Evolutionary conservation across 129 eudicot genomes (phyloP).

Genomic region (Escallonia rubra): DNA sequence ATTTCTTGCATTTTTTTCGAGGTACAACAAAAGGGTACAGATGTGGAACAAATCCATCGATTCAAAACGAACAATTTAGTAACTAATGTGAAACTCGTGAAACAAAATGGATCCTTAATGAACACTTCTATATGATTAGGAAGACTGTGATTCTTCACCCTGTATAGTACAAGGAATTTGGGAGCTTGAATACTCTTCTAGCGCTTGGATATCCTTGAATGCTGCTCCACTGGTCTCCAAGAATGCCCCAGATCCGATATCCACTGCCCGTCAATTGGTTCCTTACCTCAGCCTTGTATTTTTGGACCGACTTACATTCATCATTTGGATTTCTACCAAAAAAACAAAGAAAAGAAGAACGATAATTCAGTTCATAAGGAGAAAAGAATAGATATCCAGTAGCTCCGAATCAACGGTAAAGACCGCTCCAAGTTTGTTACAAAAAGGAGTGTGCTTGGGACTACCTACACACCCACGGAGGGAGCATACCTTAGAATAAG

Average conservation of each 20-base stretch:
- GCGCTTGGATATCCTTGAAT: conserved; percentile 24
- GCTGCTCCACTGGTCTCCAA: conserved; percentile 40
- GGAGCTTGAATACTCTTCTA: conserved; percentile 33
- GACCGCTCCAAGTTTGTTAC: background rate
- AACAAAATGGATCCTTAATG: too few relatives aligned
- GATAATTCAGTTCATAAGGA: background rate
- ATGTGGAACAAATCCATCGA: too few relatives aligned
- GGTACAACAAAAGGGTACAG: too few relatives aligned
- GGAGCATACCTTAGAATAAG: conserved; percentile 22
- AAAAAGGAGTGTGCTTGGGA: background rate
- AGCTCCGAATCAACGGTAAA: too few relatives aligned
- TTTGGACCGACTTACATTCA: conserved; percentile 15
- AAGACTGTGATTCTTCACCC: conserved; percentile 2
- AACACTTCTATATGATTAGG: too few relatives aligned
- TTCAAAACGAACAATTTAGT: too few relatives aligned
- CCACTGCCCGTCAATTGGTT: conserved; percentile 19
- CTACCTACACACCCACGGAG: background rate
- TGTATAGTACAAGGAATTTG: conserved; percentile 34
- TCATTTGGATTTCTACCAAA: conserved; percentile 18
- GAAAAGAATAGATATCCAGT: background rate
- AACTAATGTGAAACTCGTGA: too few relatives aligned
- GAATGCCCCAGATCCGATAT: conserved; percentile 25
- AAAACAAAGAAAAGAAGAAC: background rate
- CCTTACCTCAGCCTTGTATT: conserved; percentile 31
- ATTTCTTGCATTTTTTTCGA: too few relatives aligned